Evolutionary conservation across 176 grass and related monocot genomes (phyloP).

Genomic region (Musa schizocarpa): DNA sequence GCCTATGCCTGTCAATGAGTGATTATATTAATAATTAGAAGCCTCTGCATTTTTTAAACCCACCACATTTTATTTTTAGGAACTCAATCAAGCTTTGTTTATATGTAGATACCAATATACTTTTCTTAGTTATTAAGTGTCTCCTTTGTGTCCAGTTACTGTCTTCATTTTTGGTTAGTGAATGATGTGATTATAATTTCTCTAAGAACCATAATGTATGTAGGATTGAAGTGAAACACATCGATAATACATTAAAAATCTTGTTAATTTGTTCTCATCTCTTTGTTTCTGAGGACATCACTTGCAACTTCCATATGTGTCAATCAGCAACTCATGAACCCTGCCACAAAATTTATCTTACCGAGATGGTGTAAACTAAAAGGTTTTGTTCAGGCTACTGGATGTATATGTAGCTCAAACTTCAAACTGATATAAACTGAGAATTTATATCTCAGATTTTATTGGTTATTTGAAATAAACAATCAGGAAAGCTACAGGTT

Average conservation of each 20-base stretch:
- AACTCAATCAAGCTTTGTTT: not conserved
- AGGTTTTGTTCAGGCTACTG: no score
- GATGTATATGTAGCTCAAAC: no score
- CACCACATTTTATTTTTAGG: not conserved
- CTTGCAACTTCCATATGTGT: no score
- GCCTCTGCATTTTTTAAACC: not conserved
- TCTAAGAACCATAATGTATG: not conserved
- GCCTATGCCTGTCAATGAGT: not conserved
- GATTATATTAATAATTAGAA: not conserved
- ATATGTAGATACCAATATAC: not conserved
- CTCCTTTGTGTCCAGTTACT: not conserved
- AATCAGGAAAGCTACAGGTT: not conserved
- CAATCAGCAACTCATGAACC: no score
- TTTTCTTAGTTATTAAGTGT: not conserved
- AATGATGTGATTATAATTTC: not conserved
- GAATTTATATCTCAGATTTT: no score
- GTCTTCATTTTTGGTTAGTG: not conserved
- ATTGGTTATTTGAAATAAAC: not conserved
- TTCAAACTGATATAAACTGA: no score
- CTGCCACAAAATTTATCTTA: no score
- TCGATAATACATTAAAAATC: no score
- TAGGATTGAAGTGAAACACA: no score
- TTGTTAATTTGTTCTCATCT: no score
- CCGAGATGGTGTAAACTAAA: no score
- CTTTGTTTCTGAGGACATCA: no score